Evolutionary conservation across 495 filamentous ascomycete genomes (phyloP), one percentile per base, ranked within the genome.

Genomic region (Aspergillus conjunctus): DNA sequence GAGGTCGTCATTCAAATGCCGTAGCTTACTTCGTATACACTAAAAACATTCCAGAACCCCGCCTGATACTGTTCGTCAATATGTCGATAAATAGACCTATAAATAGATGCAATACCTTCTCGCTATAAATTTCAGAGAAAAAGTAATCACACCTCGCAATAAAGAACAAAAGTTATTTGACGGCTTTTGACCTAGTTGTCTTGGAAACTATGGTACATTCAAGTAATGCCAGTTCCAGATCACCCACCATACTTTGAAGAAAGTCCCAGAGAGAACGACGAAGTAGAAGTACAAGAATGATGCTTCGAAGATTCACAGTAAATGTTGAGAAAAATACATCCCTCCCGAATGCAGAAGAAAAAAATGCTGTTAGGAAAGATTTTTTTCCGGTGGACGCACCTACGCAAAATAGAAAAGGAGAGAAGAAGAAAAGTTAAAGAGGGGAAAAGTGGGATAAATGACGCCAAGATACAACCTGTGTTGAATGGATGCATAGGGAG

Each of bases 1-100:
- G 63, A 75, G 44, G 72, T 73, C 1, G 76, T 88, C 14, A 73
- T 83, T 21, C 63, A 73, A 51, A 79, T 83, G 78, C 68, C 69
- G 0, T 62, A 54, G 32, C 46, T 33, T 21, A 8, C 43, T 26
- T 26, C 2, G 5, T 26, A 26, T 26, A 2, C 26, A 26, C 26
- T 26, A 26, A 2, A 26, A 2, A 26, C 5, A 2, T 26, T 5
- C 26, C 26, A 26, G 26, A 26, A 26, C 5, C 5, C 26, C 5
- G 26, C 26, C 5, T 26, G 26, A 26, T 26, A 26, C 26, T 26
- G 26, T 26, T 2, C 26, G 26, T 26, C 2, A 5, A 26, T 26
- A 26, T 26, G 26, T 26, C 26, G 26, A 26, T 26, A 26, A 26
- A 26, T 26, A 26, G 26, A 26, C 26, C 5, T 26, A n/a, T 5